These are phyloP conservation scores for Puccinia polysora DNA, from an alignment of 1,284 basidiomycete genomes.

Conservation along the genomic window DNA sequence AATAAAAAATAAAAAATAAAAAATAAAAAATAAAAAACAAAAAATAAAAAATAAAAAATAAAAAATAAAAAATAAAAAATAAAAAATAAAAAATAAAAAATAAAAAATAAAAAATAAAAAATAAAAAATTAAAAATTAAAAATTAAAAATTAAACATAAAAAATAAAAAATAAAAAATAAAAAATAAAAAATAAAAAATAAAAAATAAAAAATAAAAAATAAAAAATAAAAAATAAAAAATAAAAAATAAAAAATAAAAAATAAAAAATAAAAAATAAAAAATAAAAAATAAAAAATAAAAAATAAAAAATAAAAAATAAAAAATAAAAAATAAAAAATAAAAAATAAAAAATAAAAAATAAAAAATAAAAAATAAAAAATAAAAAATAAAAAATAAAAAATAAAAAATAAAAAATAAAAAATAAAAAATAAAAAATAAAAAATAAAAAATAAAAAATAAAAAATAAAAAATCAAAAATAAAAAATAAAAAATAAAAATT, in stretches of 20 bases:
- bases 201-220: neutral
- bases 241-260: neutral
- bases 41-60: neutral
- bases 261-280: neutral
- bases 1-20: neutral
- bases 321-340: neutral
- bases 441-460: neutral
- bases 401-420: neutral
- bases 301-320: neutral
- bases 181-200: neutral
- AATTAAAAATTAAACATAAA: neutral
- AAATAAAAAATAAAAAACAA: neutral
- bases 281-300: neutral
- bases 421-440: neutral
- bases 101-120: neutral
- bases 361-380: neutral
- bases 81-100: neutral
- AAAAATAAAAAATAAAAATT: neutral
- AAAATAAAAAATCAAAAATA: neutral
- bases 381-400: neutral
- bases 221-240: neutral
- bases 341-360: neutral
- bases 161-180: neutral
- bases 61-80: neutral
- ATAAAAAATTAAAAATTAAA: neutral